Base-by-base conservation (phyloP, 1,284 basidiomycete species). In the Erythrobasidium hasegawianum region DNA sequence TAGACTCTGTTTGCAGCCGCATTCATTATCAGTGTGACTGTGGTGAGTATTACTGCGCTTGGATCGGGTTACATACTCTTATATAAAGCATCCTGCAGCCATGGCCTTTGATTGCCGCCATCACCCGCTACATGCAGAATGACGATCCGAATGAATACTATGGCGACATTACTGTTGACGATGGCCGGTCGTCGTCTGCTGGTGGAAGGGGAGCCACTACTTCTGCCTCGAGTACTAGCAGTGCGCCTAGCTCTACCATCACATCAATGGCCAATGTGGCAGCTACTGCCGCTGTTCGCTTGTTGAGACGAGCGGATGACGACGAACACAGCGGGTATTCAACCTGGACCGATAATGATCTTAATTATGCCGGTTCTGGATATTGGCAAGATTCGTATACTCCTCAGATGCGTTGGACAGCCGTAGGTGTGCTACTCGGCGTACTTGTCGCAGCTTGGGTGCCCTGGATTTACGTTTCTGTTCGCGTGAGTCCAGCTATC, bases 61-160 rank as follows among this genome's bases (percentile, higher is more conserved):
- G 20, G 29, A 20, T n/a, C 16, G 4, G 13, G 16, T 16, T 27
- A 24, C 38, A 27, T n/a, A n/a, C 33, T 45, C 52, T 56, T 20
- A n/a, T 26, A 27, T 16, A 40, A 38, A 27, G 33, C n/a, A 50
- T 16, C 18, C 1, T 16, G 4, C 55, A 65, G 62, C 62, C 62
- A 10, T 65, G 62, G 62, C 62, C 62, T 7, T 16, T 65, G 5
- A 65, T 65, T 10, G 53, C 62, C 39, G 55, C 62, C 18, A 45
- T 65, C 9, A 57, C 62, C 4, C 55, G 55, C 43, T 47, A 38
- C 24, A 58, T 65, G 14, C 20, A 59, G 20, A 59, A 26, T 24
- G 26, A 47, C 57, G 43, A 49, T 49, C 18, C 22, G 7, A 41
- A 59, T 11, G 26, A 53, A 8, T 22, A 53, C 26, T 24, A 53